Conservation (phyloP, 805 yeast genomes). For the Candida namnaoensis region DNA sequence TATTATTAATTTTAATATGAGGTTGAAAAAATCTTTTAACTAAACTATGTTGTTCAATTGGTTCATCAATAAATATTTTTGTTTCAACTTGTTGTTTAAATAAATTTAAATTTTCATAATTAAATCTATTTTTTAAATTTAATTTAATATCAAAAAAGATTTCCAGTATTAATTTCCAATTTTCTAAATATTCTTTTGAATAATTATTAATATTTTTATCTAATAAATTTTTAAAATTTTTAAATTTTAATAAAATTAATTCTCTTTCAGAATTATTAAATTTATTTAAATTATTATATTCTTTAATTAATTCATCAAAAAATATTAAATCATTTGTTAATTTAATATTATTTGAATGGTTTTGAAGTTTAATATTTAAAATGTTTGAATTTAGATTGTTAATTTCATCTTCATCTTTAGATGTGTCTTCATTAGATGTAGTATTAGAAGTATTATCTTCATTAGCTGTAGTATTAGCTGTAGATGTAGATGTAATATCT, state of each 20-base stretch:
- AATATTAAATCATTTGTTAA: slow-evolving; percentile 19
- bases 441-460: too few species aligned
- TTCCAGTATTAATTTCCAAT: slow-evolving; percentile 66
- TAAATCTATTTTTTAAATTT: slow-evolving; percentile 43
- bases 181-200: slow-evolving; percentile 27
- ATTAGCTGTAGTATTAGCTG: too few species aligned
- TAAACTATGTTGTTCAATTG: too few species aligned
- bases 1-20: slow-evolving; percentile 2
- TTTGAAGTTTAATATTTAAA: slow-evolving; percentile 51
- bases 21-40: slow-evolving; percentile 26
- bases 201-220: slow-evolving; percentile 2
- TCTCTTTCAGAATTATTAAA: slow-evolving; percentile 43
- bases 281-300: slow-evolving; percentile 16
- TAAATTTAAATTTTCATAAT: slow-evolving; percentile 34
- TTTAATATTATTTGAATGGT: slow-evolving; percentile 35
- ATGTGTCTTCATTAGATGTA: too few species aligned
- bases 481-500: too few species aligned
- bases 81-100: slow-evolving; percentile 31
- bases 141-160: slow-evolving; percentile 59
- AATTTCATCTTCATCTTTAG: too few species aligned
- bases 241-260: background rate
- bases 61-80: slow-evolving; percentile 30
- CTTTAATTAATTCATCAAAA: slow-evolving; percentile 11
- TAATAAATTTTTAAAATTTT: slow-evolving; percentile 12
- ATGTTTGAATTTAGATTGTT: too few species aligned